Evolutionary conservation across 768 basidiomycete genomes (phyloP), one percentile per base, ranked within the genome.

Genomic region (Favolaschia claudopus): DNA sequence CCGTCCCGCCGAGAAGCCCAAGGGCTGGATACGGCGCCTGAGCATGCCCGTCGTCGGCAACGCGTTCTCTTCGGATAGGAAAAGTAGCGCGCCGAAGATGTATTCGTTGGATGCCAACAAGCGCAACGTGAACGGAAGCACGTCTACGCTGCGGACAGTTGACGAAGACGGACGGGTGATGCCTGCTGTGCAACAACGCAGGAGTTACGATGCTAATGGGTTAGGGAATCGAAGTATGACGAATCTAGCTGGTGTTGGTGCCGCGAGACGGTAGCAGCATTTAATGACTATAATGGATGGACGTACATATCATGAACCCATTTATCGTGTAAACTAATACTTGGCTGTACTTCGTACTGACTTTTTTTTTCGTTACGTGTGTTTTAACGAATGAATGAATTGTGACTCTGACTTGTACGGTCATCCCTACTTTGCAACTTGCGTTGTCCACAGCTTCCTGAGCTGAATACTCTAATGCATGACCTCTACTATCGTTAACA

Each of bases 1-100:
- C n/a, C 82, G 81, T 22, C 64, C 71, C n/a, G n/a, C n/a, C 38
- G 82, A 86, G 50, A 87, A 87, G 64, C 78, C 85, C 9, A 89
- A 82, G 55, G 84, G 89, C 0, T 92, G 91, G 91, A 89, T 92
- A 61, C 77, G 90, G 20, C 77, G 90, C 52, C 69, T 93, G 56
- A 92, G 91, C 64, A 90, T 92, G 88, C 90, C 90, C 1, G 81
- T 79, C n/a, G 83, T 83, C 4, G 78, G 78, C 38, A 79, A 79
- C 42, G 83, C 86, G 32, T 87, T 91, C 67, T 82, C 80, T 7
- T 73, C 83, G 24, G 88, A 89, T 46, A 78, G 80, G 47, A 84
- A 82, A 75, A 81, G 78, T 65, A 69, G 70, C 33, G 65, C 70
- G 6, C 67, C 69, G 34, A 75, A 72, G 62, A 72, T 77, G 55